Evolutionary conservation across 1,284 basidiomycete genomes (phyloP).

Genomic region (Blastosporella zonata): DNA sequence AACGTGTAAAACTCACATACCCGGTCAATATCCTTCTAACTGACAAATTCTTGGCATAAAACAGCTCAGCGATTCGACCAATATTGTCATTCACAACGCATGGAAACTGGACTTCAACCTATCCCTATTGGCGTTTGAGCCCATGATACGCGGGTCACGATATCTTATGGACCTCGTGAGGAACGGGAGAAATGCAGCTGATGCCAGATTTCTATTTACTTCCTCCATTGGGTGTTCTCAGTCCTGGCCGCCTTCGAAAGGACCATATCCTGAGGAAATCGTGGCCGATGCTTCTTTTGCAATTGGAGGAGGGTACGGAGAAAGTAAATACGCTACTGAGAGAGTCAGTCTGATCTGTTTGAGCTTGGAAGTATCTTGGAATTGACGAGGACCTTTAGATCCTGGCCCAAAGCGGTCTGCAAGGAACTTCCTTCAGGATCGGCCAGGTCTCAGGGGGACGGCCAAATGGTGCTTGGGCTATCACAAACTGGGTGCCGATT

Average conservation of each 20-base stretch:
- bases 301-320: conserved; percentile 21
- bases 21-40: too few species aligned
- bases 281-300: conserved; percentile 20
- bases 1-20: too few species aligned
- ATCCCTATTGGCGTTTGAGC: too few species aligned
- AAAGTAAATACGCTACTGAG: conserved; percentile 29
- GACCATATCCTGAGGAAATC: conserved; percentile 23
- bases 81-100: too few species aligned
- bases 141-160: too few species aligned
- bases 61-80: too few species aligned
- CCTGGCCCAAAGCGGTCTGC: conserved; percentile 8
- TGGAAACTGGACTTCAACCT: too few species aligned
- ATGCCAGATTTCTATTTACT: too few species aligned
- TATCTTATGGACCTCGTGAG: too few species aligned
- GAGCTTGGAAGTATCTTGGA: background rate
- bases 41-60: too few species aligned
- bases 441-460: conserved; percentile 21
- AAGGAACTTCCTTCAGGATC: conserved; percentile 16
- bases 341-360: conserved; percentile 21
- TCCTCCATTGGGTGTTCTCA: conserved; percentile 10
- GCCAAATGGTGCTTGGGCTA: conserved; percentile 24
- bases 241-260: conserved; percentile 23
- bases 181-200: too few species aligned
- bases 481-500: conserved; percentile 25
- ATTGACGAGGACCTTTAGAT: conserved; percentile 2